Evolutionary conservation across 192 early-diverging fungal species (phyloP), one percentile per base, ranked within the genome.

Genomic region (Coemansia sp.): DNA sequence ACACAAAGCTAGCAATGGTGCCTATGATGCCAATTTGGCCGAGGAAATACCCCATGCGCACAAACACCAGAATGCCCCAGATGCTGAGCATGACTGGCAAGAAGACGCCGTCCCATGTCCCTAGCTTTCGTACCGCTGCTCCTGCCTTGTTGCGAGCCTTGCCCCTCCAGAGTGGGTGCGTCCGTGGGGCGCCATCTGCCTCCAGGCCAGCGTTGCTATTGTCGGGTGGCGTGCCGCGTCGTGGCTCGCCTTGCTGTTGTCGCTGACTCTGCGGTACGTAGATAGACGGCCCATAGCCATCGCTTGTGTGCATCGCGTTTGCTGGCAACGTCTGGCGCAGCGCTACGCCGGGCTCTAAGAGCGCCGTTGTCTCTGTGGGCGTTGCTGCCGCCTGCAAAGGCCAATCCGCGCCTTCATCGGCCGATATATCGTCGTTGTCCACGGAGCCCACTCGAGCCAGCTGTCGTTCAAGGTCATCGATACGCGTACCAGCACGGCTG

Each of bases 81-180:
- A 91, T 88, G 45, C 81, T 84, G 55, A 88, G 77, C 39, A 82
- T 79, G n/a, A 87, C 86, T 13, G 88, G 89, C 35, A 88, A 61
- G 69, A 91, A 91, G 55, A 91, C 89, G 2, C 89, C 89, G n/a
- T 85, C 85, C 73, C 87, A 86, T 14, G 86, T 86, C 16, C 85
- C 86, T 16, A 91, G 85, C 67, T 89, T 91, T 28, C 65, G 69
- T 34, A 65, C 40, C 45, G 67, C 35, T 35, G 57, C 31, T 3
- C 16, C 55, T 7, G 14, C 26, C 31, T n/a, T 57, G n/a, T 8
- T 34, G 31, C 33, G 31, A 35, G 24, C n/a, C 9, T 37, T 58
- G n/a, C 20, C 34, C 10, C 42, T 10, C 36, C 51, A 21, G 59
- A 20, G 26, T 23, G 14, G 31, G 35, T 28, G 16, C 8, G 16